Evolutionary conservation across 1,139 yeast species (phyloP).

Genomic region (Debaryomyces fabryi): DNA sequence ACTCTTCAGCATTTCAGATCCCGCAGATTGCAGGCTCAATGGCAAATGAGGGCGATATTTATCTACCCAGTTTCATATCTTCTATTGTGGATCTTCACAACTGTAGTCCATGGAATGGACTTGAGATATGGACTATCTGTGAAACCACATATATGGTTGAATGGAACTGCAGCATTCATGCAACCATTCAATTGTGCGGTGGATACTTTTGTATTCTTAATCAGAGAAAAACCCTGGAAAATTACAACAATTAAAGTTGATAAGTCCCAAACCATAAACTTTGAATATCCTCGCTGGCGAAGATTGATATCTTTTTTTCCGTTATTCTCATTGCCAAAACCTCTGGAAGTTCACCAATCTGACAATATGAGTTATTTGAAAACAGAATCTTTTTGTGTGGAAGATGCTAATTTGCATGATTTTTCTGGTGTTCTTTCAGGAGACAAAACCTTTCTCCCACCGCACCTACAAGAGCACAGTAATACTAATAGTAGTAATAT

Average conservation of each 20-base stretch:
- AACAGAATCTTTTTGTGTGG: not conserved
- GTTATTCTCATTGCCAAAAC: not conserved
- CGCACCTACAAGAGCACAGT: not conserved
- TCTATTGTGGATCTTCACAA: slow-evolving; percentile 78
- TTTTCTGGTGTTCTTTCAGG: not conserved
- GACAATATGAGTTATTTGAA: not conserved
- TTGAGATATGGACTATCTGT: slow-evolving; percentile 47
- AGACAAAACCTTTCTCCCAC: not conserved
- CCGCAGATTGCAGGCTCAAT: slow-evolving; percentile 65
- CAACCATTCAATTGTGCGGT: slow-evolving; percentile 82
- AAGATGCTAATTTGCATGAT: not conserved
- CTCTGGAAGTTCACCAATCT: not conserved
- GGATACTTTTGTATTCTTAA: slow-evolving; percentile 73
- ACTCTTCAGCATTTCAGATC: slow-evolving; percentile 59
- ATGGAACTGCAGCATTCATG: slow-evolving; percentile 69
- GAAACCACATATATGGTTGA: slow-evolving; percentile 64
- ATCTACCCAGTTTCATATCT: slow-evolving; percentile 82
- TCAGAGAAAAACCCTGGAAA: slow-evolving; percentile 80
- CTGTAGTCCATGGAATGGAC: slow-evolving; percentile 66
- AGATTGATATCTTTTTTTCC: slow-evolving; percentile 6
- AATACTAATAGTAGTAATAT: not conserved
- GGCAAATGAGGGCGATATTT: slow-evolving; percentile 78
- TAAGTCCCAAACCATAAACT: not conserved
- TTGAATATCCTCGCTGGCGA: slow-evolving; percentile 8
- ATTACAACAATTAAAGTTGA: not conserved